phyloP scores from a whole-genome alignment of 2,329 filamentous ascomycete species.

The Mollisia scopiformis region DNA sequence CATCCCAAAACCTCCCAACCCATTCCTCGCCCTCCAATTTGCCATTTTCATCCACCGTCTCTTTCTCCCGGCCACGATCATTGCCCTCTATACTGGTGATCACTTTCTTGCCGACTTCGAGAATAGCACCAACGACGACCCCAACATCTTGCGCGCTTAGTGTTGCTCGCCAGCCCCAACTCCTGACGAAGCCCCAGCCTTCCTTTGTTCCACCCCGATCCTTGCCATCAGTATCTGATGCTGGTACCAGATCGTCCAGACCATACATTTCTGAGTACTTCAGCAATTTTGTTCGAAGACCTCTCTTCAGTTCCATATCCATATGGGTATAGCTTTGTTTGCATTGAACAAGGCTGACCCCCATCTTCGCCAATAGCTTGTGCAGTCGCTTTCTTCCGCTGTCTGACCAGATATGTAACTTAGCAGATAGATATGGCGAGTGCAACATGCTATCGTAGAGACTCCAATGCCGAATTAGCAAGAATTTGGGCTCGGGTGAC shows the following conservation, averaged over 20 bases:
- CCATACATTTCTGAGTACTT: slow-evolving; percentile 94
- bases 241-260: slow-evolving; percentile 88
- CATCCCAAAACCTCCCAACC: slow-evolving; percentile 70
- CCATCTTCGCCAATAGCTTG: slow-evolving; percentile 97
- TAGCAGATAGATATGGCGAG: slow-evolving; percentile 89
- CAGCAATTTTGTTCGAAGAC: slow-evolving; percentile 80
- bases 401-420: slow-evolving; percentile 94
- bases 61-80: slow-evolving; percentile 44
- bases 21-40: slow-evolving; percentile 63
- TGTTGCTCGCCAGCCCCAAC: slow-evolving; percentile 97
- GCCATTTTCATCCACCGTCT: slow-evolving; percentile 47
- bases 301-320: slow-evolving; percentile 95
- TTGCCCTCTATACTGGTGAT: slow-evolving; percentile 29
- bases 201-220: slow-evolving; percentile 77
- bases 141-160: slow-evolving; percentile 91
- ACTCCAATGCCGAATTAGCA: slow-evolving; percentile 94
- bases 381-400: slow-evolving; percentile 84
- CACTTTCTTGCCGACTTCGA: slow-evolving; percentile 77
- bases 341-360: slow-evolving; percentile 89
- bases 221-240: slow-evolving; percentile 70
- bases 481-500: slow-evolving; percentile 90
- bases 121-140: slow-evolving; percentile 87
- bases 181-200: slow-evolving; percentile 95
- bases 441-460: slow-evolving; percentile 98
- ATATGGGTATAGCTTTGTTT: slow-evolving; percentile 97